Percentiles rank a stretch among this genome's conserved stretches.
Conservation (phyloP, 208 protist species). For the Lotmaria passim region DNA sequence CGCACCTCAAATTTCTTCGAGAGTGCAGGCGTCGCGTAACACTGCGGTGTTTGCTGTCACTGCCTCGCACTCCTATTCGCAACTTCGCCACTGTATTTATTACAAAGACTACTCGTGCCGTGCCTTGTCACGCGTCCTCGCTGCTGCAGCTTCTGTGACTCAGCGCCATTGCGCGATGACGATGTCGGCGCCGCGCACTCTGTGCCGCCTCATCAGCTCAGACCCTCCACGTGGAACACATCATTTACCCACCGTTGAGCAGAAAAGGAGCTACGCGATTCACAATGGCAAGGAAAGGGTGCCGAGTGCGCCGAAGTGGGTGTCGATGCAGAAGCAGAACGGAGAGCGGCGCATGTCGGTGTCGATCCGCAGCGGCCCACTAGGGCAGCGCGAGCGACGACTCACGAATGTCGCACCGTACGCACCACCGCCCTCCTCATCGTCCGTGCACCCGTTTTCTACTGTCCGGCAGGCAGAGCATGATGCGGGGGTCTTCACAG, state of each 20-base stretch:
- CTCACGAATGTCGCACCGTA: constrained; percentile 13
- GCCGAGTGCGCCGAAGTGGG: constrained; percentile 8
- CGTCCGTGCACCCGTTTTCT: neutral
- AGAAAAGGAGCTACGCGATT: neutral
- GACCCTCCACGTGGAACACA: neutral
- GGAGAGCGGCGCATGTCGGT: constrained; percentile 63
- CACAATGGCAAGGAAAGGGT: neutral
- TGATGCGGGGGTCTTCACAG: too few relatives aligned
- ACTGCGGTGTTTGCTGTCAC: neutral
- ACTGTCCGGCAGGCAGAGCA: neutral
- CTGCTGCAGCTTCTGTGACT: neutral
- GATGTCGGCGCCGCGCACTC: neutral
- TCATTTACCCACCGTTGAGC: neutral
- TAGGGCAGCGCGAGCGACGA: constrained; percentile 31
- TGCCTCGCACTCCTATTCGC: neutral
- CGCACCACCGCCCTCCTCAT: neutral
- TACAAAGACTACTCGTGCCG: neutral
- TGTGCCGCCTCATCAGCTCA: neutral
- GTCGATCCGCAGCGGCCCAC: constrained; percentile 56
- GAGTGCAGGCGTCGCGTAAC: neutral
- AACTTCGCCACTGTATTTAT: neutral
- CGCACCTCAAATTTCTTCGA: neutral
- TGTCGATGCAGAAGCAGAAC: constrained; percentile 28
- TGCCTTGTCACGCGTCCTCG: neutral
- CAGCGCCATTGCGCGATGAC: neutral